Evolutionary conservation across 2,329 filamentous ascomycete genomes (phyloP).

Genomic region (Fusarium sp.): DNA sequence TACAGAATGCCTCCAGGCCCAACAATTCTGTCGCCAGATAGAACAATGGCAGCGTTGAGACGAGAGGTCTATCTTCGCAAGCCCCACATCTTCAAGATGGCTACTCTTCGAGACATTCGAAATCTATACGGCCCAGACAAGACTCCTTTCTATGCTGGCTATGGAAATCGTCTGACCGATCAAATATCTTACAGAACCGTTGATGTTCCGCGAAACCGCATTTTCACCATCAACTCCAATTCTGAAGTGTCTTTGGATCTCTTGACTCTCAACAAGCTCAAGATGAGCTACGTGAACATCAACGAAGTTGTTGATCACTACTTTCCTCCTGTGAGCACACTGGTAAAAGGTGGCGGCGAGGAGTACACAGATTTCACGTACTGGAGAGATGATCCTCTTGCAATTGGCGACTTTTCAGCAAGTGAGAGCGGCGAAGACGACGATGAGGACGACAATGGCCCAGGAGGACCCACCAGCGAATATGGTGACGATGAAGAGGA

Average conservation of each 20-base stretch:
- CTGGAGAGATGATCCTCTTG: conserved; percentile 88
- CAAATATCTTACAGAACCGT: conserved; percentile 96
- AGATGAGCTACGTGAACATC: conserved; percentile 97
- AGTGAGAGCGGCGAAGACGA: conserved; percentile 74
- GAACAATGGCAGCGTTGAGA: conserved; percentile 91
- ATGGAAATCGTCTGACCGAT: conserved; percentile 95
- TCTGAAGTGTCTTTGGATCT: conserved; percentile 94
- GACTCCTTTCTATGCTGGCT: conserved; percentile 95
- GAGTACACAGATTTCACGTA: conserved; percentile 98
- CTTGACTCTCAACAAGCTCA: conserved; percentile 91
- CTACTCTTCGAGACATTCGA: conserved; percentile 93
- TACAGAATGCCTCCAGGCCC: conserved; percentile 89
- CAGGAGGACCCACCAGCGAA: conserved; percentile 60
- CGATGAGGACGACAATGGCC: conserved; percentile 68
- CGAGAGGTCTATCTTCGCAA: conserved; percentile 96
- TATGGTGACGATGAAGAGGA: conserved; percentile 62
- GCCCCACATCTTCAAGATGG: conserved; percentile 99
- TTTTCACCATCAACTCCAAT: conserved; percentile 99
- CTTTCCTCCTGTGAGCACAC: conserved; percentile 89
- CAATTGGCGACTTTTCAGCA: conserved; percentile 88
- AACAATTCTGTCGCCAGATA: conserved; percentile 93
- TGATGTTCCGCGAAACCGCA: conserved; percentile 91
- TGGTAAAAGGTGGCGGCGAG: conserved; percentile 90
- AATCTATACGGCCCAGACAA: conserved; percentile 82
- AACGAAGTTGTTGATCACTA: conserved; percentile 98